A percentile compares a stretch with the other conserved stretches of the same genome.
phyloP scores from a whole-genome alignment of 768 basidiomycete species.

The Auricularia cornea region DNA sequence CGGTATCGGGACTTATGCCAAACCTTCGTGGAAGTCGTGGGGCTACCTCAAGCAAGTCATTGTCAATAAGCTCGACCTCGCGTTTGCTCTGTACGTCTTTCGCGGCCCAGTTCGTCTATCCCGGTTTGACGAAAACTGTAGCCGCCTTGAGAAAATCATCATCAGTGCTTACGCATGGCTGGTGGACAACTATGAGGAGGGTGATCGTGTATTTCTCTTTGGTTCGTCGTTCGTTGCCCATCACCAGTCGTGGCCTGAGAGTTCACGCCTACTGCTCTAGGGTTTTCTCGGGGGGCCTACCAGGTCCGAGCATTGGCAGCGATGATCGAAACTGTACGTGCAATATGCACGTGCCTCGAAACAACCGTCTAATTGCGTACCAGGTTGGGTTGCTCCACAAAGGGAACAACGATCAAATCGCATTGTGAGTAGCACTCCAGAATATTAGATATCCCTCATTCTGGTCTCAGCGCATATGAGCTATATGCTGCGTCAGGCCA shows the following conservation, averaged over 20 bases:
- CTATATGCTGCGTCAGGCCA: neutral
- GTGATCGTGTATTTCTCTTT: slow-evolving; percentile 35
- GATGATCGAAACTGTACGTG: slow-evolving; percentile 1
- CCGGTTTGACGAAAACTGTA: no score
- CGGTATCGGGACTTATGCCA: slow-evolving; percentile 31
- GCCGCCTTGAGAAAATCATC: slow-evolving; percentile 22
- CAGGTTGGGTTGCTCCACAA: neutral
- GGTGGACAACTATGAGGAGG: slow-evolving; percentile 28
- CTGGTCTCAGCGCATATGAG: neutral
- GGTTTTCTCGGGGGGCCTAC: slow-evolving; percentile 6
- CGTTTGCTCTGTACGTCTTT: slow-evolving; percentile 32
- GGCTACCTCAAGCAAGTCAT: slow-evolving; percentile 16
- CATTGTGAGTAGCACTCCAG: neutral
- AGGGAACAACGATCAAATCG: neutral
- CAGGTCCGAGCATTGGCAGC: slow-evolving; percentile 4
- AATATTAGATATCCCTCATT: neutral
- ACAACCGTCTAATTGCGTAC: no score
- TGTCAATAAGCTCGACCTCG: slow-evolving; percentile 25
- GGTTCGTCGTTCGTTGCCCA: no score
- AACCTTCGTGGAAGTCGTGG: slow-evolving; percentile 13
- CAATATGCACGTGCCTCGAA: no score
- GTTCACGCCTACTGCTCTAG: neutral
- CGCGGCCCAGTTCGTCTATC: neutral
- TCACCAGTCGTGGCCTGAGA: no score
- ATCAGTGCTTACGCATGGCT: slow-evolving; percentile 34